A percentile compares a stretch with the other conserved stretches of the same genome.
Conservation (phyloP, 1,284 basidiomycete genomes). For the Trametes sp. region DNA sequence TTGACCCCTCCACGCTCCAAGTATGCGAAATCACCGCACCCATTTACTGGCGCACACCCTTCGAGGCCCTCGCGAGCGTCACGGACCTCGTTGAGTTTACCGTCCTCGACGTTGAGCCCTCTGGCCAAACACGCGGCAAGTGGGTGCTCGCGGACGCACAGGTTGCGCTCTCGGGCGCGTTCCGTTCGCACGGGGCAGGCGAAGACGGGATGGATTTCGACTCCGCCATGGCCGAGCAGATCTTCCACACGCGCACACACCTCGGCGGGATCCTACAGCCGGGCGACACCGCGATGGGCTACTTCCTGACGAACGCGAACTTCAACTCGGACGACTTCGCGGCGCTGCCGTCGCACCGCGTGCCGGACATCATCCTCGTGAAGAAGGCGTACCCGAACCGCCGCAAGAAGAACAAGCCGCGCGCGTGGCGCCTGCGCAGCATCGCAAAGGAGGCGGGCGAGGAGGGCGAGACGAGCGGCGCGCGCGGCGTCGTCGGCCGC, state of each 20-base stretch:
- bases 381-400: slow-evolving; percentile 97
- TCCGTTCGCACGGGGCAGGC: slow-evolving; percentile 56
- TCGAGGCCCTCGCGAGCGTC: slow-evolving; percentile 83
- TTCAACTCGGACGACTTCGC: slow-evolving; percentile 94
- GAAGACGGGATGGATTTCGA: slow-evolving; percentile 66
- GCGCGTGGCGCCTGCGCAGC: slow-evolving; percentile 90
- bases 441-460: slow-evolving; percentile 95
- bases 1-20: slow-evolving; percentile 91
- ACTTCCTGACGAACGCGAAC: slow-evolving; percentile 89
- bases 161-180: slow-evolving; percentile 87
- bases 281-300: slow-evolving; percentile 93
- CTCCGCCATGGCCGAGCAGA: slow-evolving; percentile 63
- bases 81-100: slow-evolving; percentile 95
- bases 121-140: slow-evolving; percentile 74
- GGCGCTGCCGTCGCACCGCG: slow-evolving; percentile 70
- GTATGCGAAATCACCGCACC: slow-evolving; percentile 81
- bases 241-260: slow-evolving; percentile 96
- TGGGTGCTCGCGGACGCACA: slow-evolving; percentile 93
- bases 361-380: slow-evolving; percentile 94
- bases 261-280: slow-evolving; percentile 95
- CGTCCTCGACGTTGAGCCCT: slow-evolving; percentile 92
- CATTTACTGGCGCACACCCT: slow-evolving; percentile 93
- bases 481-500: slow-evolving; percentile 87
- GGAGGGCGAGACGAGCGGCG: slow-evolving; percentile 76
- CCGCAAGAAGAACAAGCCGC: slow-evolving; percentile 87